Evolutionary conservation across 192 early-diverging fungal genomes (phyloP).

Genomic region (Linnemannia zychae): DNA sequence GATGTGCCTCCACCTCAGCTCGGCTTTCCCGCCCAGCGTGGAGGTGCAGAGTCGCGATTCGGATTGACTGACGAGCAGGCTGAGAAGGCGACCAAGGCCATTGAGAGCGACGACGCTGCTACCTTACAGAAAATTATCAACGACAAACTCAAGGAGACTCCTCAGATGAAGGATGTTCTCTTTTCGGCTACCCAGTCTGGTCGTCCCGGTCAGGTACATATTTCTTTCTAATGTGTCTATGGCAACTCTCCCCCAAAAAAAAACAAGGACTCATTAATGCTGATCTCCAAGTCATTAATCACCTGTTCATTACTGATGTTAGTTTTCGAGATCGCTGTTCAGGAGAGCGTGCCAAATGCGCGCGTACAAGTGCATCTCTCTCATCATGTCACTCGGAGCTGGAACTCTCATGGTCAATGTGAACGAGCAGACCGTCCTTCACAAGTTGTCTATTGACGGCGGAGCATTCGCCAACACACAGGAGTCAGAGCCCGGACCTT

Average conservation of each 20-base stretch:
- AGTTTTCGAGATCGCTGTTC: constrained; percentile 53
- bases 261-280: background rate
- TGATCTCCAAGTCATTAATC: background rate
- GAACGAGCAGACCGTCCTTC: constrained; percentile 73
- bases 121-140: constrained; percentile 45
- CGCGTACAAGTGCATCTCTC: constrained; percentile 54
- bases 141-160: constrained; percentile 16
- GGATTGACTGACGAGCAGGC: constrained; percentile 43
- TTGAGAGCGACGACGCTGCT: constrained; percentile 54
- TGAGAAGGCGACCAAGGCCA: constrained; percentile 47
- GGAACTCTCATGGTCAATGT: constrained; percentile 58
- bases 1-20: constrained; percentile 27
- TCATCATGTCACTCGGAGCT: constrained; percentile 51
- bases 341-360: constrained; percentile 55
- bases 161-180: constrained; percentile 22
- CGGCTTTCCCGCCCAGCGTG: constrained; percentile 23
- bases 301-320: constrained; percentile 18
- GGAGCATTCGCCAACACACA: constrained; percentile 43
- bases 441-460: constrained; percentile 66
- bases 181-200: constrained; percentile 20
- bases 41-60: constrained; percentile 20
- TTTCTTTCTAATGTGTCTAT: background rate
- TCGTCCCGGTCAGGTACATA: constrained; percentile 38
- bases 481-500: constrained; percentile 1
- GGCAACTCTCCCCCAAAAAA: too few relatives aligned